Evolutionary conservation across 2,329 filamentous ascomycete genomes (phyloP).

Genomic region (Microascus cirrosus): DNA sequence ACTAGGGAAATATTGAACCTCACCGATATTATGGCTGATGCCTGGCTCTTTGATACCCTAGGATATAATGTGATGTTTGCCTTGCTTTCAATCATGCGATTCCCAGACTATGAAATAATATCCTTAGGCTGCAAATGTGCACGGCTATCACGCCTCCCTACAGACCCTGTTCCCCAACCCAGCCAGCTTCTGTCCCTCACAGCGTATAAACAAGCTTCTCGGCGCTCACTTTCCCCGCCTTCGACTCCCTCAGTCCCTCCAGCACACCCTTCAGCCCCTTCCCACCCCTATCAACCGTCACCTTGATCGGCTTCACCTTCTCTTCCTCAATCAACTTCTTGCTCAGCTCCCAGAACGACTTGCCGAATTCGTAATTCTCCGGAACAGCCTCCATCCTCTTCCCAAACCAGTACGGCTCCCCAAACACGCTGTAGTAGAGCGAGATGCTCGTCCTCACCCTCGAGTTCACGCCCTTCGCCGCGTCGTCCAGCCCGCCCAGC

Average conservation of each 20-base stretch:
- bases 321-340: conserved; percentile 21
- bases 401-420: conserved; percentile 19
- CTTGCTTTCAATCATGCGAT: background rate
- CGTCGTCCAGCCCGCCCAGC: conserved; percentile 22
- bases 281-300: conserved; percentile 16
- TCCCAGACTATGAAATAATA: background rate
- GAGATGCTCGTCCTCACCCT: conserved; percentile 18
- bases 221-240: conserved; percentile 23
- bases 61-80: background rate
- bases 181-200: conserved; percentile 8
- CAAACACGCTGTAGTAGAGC: conserved; percentile 27
- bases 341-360: conserved; percentile 23
- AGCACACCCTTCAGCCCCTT: conserved; percentile 22
- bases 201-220: conserved; percentile 33
- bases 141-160: background rate
- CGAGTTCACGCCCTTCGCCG: conserved; percentile 29
- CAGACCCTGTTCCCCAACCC: background rate
- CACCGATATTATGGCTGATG: no score
- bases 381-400: conserved; percentile 11
- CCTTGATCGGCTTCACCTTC: conserved; percentile 20
- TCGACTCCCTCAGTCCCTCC: conserved; percentile 19
- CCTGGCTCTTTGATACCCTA: background rate
- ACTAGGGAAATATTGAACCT: no score
- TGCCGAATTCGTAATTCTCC: conserved; percentile 22
- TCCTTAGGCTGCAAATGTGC: background rate